A percentile compares a stretch with the other conserved stretches of the same genome.
Evolutionary conservation across 164 flowering plant species (phyloP).

Genomic region (Warburgia ugandensis): DNA sequence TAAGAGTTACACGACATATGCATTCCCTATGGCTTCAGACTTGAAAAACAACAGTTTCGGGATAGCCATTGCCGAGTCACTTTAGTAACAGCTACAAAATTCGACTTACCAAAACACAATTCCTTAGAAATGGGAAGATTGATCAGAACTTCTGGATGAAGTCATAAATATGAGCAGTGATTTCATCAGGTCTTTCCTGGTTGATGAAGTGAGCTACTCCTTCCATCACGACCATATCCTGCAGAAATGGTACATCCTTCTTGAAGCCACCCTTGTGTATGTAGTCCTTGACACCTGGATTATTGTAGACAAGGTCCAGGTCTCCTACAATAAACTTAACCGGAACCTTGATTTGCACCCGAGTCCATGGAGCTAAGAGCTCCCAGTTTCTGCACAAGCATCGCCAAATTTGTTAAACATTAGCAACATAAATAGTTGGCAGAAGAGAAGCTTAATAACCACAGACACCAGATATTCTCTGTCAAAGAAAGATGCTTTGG

Average conservation of each 20-base stretch:
- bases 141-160: conserved; percentile 19
- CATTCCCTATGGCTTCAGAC: too few relatives aligned
- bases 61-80: too few relatives aligned
- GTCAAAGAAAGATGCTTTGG: too few relatives aligned
- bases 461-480: too few relatives aligned
- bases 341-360: conserved; percentile 33
- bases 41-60: too few relatives aligned
- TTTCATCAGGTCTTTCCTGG: conserved; percentile 28
- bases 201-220: conserved; percentile 28
- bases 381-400: conserved; percentile 37
- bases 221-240: conserved; percentile 21
- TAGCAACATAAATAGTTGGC: too few relatives aligned
- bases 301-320: conserved; percentile 28
- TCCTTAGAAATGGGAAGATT: too few relatives aligned
- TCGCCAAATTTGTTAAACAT: background rate
- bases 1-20: too few relatives aligned
- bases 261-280: conserved; percentile 25
- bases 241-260: conserved; percentile 7
- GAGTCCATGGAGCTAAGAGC: conserved; percentile 40
- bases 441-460: too few relatives aligned
- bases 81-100: too few relatives aligned
- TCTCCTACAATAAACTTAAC: conserved; percentile 37
- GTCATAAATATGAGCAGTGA: conserved; percentile 22
- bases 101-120: too few relatives aligned
- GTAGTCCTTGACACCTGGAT: conserved; percentile 25